Evolutionary conservation across 1,284 basidiomycete species (phyloP).

Genomic region (Microbotryum intermedium): DNA sequence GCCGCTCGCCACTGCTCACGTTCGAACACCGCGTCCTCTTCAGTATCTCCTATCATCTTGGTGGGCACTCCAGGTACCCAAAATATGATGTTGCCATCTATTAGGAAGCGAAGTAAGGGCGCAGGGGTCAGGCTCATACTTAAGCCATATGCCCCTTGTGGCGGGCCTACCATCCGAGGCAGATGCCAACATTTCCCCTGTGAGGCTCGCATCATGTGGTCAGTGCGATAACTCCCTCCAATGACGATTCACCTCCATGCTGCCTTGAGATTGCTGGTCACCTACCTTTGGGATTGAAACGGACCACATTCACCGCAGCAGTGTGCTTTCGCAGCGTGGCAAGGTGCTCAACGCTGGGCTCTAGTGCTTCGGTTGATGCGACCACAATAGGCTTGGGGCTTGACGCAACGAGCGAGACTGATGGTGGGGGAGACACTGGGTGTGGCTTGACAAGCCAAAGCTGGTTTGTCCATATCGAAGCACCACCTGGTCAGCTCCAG

Average conservation of each 20-base stretch:
- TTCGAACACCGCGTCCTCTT: constrained; percentile 75
- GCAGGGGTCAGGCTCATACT: background rate
- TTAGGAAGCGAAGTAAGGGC: background rate
- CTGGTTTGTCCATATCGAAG: constrained; percentile 42
- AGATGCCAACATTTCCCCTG: constrained; percentile 80
- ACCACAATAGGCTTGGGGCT: background rate
- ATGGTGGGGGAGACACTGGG: constrained; percentile 50
- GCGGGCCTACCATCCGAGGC: constrained; percentile 75
- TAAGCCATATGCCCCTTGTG: background rate
- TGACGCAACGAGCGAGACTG: background rate
- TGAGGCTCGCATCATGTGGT: no score
- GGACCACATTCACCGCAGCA: constrained; percentile 89
- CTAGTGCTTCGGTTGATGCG: constrained; percentile 8
- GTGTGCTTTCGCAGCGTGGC: constrained; percentile 89
- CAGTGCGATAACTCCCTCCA: background rate
- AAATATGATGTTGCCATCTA: constrained; percentile 93
- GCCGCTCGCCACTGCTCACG: constrained; percentile 94
- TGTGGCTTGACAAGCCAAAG: constrained; percentile 92
- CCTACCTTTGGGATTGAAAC: constrained; percentile 82
- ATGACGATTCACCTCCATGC: background rate
- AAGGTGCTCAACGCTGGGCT: constrained; percentile 87
- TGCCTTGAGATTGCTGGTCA: constrained; percentile 39
- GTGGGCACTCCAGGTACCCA: constrained; percentile 79
- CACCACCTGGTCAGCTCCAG: background rate
- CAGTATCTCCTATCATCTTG: constrained; percentile 60